These are phyloP conservation scores for Elsinoe batatas DNA, from an alignment of 2,329 filamentous ascomycete genomes.

Conservation along the genomic window DNA sequence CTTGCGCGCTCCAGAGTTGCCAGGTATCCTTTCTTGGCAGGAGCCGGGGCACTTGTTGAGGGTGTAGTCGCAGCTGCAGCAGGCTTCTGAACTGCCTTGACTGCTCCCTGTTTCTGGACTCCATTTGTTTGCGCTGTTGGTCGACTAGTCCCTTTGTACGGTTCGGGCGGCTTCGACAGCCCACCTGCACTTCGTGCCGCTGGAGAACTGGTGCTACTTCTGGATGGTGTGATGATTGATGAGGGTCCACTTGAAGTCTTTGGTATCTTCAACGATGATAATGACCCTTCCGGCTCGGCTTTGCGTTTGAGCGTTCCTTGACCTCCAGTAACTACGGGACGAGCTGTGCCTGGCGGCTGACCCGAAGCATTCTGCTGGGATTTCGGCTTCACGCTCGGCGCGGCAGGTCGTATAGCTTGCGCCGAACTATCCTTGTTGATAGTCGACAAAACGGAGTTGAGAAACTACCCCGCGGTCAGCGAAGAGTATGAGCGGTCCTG, in stretches of 20 bases:
- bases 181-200: conserved; percentile 12
- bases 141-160: conserved; percentile 13
- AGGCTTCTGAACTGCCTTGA: conserved; percentile 14
- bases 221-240: conserved; percentile 15
- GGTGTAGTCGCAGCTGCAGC: conserved; percentile 10
- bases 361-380: conserved; percentile 16
- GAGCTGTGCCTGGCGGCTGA: conserved; percentile 3
- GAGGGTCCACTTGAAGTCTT: conserved; percentile 22
- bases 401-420: conserved; percentile 16
- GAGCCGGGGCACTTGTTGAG: conserved; percentile 23
- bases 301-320: conserved; percentile 25
- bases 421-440: conserved; percentile 32
- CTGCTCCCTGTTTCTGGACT: conserved; percentile 18
- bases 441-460: conserved; percentile 43
- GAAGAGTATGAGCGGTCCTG: not conserved
- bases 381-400: conserved; percentile 14
- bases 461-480: conserved; percentile 30
- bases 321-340: conserved; percentile 19
- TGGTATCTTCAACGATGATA: conserved; percentile 26
- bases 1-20: conserved; percentile 66
- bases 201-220: conserved; percentile 17
- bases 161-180: conserved; percentile 14
- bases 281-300: conserved; percentile 28
- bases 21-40: conserved; percentile 62
- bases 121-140: conserved; percentile 15